Evolutionary conservation across 163 green algal species (phyloP).

Genomic region (Chloroidium sp.): DNA sequence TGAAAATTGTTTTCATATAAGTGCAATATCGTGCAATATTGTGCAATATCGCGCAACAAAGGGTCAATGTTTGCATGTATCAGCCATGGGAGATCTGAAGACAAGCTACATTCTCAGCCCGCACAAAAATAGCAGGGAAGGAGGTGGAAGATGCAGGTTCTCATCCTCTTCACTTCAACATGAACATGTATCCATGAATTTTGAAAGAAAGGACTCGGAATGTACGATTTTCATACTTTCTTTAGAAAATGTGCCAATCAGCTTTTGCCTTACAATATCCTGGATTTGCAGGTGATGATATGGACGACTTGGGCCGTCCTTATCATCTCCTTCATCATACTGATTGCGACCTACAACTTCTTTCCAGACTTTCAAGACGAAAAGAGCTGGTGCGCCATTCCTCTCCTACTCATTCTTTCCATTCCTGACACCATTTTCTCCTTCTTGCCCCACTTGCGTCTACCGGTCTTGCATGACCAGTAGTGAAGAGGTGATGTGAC

Average conservation of each 20-base stretch:
- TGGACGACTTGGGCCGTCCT: slow-evolving; percentile 37
- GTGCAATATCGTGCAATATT: too few species aligned
- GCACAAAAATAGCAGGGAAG: neutral
- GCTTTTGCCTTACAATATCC: neutral
- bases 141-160: neutral
- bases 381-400: slow-evolving; percentile 11
- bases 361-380: slow-evolving; percentile 34
- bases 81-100: too few species aligned
- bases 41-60: too few species aligned
- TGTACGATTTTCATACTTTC: neutral
- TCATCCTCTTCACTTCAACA: neutral
- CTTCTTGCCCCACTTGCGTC: neutral
- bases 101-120: neutral
- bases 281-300: slow-evolving; percentile 13
- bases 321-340: neutral
- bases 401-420: neutral
- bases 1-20: too few species aligned
- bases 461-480: too few species aligned
- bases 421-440: neutral
- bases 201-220: too few species aligned
- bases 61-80: too few species aligned
- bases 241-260: neutral
- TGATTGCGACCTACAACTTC: slow-evolving; percentile 32
- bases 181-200: neutral
- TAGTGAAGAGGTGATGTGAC: neutral